phyloP scores from a whole-genome alignment of 257 asterid species.

The Paulownia fortunei region DNA sequence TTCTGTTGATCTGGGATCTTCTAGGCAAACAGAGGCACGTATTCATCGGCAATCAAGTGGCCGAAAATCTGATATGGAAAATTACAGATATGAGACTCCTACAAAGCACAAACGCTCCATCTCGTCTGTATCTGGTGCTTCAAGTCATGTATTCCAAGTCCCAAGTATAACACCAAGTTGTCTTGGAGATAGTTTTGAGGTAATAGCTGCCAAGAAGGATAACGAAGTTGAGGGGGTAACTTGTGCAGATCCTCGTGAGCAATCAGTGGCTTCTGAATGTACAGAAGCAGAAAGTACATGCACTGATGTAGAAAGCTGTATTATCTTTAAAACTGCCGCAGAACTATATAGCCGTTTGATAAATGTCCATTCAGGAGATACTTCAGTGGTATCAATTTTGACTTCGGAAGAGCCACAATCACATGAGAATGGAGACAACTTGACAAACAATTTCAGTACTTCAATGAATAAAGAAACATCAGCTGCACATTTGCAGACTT shows the following conservation, averaged over 20 bases:
- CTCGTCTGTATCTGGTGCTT: slow-evolving; percentile 81
- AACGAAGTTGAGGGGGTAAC: slow-evolving; percentile 44
- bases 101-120: slow-evolving; percentile 68
- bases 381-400: slow-evolving; percentile 36
- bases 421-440: slow-evolving; percentile 44
- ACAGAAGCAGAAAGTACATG: slow-evolving; percentile 53
- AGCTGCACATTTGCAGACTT: slow-evolving; percentile 39
- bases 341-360: slow-evolving; percentile 46
- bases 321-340: slow-evolving; percentile 40
- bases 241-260: slow-evolving; percentile 44
- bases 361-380: slow-evolving; percentile 45
- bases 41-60: slow-evolving; percentile 73
- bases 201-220: slow-evolving; percentile 42
- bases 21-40: slow-evolving; percentile 59
- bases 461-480: slow-evolving; percentile 44
- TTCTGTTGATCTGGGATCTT: slow-evolving; percentile 78
- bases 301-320: slow-evolving; percentile 54
- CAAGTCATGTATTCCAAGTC: slow-evolving; percentile 59
- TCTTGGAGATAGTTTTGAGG: slow-evolving; percentile 55
- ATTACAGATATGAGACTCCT: slow-evolving; percentile 56
- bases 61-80: slow-evolving; percentile 68
- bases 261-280: slow-evolving; percentile 49
- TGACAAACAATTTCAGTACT: slow-evolving; percentile 36
- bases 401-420: slow-evolving; percentile 53
- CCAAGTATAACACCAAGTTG: slow-evolving; percentile 55